Evolutionary conservation across 2,329 filamentous ascomycete genomes (phyloP).

Genomic region (Paracoccidioides lutzii): DNA sequence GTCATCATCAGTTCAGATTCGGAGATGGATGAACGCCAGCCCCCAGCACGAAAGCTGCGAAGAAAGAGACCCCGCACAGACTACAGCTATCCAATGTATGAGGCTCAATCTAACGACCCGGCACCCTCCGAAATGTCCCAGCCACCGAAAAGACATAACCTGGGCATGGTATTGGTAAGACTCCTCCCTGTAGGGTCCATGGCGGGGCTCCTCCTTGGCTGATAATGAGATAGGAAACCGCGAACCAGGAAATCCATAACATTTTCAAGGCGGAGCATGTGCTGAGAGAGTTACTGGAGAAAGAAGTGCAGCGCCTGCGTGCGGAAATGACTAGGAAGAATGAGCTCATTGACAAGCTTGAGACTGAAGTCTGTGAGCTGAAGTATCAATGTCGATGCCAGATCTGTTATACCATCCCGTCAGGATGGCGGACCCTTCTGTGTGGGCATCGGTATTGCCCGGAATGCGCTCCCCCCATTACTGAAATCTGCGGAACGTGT

Average conservation of each 20-base stretch:
- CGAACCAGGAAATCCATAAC: not conserved
- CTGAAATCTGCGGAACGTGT: not conserved
- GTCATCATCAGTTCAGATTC: not conserved
- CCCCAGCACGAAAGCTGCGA: not conserved
- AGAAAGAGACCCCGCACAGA: conserved; percentile 1
- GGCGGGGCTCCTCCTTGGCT: not conserved
- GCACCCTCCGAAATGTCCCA: not conserved
- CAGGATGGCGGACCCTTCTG: conserved; percentile 2
- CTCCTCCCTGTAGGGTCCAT: not conserved
- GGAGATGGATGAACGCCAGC: not conserved
- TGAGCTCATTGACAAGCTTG: not conserved
- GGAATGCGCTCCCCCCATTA: not conserved
- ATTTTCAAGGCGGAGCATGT: conserved; percentile 1
- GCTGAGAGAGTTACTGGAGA: not conserved
- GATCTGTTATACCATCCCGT: conserved; percentile 2
- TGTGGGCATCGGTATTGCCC: conserved; percentile 1
- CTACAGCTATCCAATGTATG: conserved; percentile 1
- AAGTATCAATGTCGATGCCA: not conserved
- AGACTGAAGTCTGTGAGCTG: conserved; percentile 1
- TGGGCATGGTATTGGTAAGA: not conserved
- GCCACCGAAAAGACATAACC: conserved; percentile 1
- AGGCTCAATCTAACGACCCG: not conserved
- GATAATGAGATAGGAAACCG: not conserved
- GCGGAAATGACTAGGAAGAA: not conserved
- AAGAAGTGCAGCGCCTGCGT: conserved; percentile 2